Conservation (phyloP, 179 eudicot species). For the Beta macrorhiza region DNA sequence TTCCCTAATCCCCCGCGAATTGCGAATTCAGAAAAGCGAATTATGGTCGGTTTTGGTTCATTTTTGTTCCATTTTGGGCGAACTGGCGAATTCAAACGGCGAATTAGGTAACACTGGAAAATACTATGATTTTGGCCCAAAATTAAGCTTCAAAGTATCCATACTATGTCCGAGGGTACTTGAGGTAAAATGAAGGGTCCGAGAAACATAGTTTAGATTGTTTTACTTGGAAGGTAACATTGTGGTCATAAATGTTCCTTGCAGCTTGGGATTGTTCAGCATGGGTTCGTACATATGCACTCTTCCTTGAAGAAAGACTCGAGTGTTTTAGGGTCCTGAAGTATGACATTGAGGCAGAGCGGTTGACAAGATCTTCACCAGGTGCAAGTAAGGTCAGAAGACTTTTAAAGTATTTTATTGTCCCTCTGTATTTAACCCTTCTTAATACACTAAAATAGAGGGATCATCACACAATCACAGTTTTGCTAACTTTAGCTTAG, state of each 20-base stretch:
- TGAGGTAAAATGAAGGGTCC: no score
- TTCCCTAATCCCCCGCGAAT: no score
- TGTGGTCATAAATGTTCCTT: slow-evolving; percentile 14
- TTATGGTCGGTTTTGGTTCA: no score
- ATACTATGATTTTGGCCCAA: no score
- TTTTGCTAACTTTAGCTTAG: slow-evolving; percentile 6
- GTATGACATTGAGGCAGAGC: slow-evolving; percentile 75
- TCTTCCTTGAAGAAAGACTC: slow-evolving; percentile 79
- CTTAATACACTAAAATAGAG: neutral
- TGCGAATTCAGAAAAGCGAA: no score
- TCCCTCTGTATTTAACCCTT: neutral
- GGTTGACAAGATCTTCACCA: slow-evolving; percentile 57
- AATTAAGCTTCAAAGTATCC: no score
- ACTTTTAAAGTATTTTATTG: neutral
- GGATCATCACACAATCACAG: neutral
- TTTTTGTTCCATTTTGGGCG: no score
- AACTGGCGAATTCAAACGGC: no score
- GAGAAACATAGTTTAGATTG: no score
- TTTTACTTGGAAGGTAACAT: neutral
- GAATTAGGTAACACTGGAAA: no score
- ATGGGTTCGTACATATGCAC: slow-evolving; percentile 88
- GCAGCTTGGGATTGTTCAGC: slow-evolving; percentile 98
- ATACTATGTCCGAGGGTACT: no score
- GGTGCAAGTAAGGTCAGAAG: slow-evolving; percentile 68
- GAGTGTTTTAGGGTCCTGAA: slow-evolving; percentile 72